Percentiles rank a stretch among this genome's conserved stretches.
These are phyloP conservation scores for Jatropha podagrica DNA, from an alignment of 441 rosid genomes.

Conservation along the genomic window DNA sequence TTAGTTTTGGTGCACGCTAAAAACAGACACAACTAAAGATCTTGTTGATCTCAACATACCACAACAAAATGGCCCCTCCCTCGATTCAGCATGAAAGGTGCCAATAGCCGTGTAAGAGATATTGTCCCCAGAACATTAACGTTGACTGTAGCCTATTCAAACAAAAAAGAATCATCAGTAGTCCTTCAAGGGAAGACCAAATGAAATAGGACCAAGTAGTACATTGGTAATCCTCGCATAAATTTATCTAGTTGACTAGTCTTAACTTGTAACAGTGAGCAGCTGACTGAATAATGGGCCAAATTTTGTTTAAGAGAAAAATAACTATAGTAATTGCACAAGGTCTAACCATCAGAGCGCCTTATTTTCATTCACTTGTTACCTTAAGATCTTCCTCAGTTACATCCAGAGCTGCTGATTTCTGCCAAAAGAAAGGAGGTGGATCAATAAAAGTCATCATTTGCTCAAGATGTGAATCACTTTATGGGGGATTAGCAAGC, in stretches of 20 bases:
- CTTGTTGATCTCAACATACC: slow-evolving; percentile 52
- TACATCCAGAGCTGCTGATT: slow-evolving; percentile 71
- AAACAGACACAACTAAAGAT: neutral
- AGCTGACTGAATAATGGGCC: neutral
- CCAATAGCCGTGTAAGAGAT: slow-evolving; percentile 75
- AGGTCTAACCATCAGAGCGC: slow-evolving; percentile 17
- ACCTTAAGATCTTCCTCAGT: slow-evolving; percentile 83
- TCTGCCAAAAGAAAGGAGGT: slow-evolving; percentile 44
- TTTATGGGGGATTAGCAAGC: neutral
- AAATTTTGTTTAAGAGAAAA: neutral
- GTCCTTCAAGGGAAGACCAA: slow-evolving; percentile 2
- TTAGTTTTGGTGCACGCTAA: neutral
- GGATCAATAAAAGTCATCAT: slow-evolving; percentile 1
- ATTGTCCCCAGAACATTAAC: slow-evolving; percentile 86
- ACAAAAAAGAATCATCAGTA: slow-evolving; percentile 19
- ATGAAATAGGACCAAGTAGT: slow-evolving; percentile 3
- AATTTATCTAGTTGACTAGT: neutral
- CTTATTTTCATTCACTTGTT: slow-evolving; percentile 13
- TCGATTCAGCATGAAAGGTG: slow-evolving; percentile 72
- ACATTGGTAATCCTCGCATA: neutral
- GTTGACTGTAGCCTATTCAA: slow-evolving; percentile 66
- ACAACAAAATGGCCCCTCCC: slow-evolving; percentile 92
- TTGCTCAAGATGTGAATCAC: neutral
- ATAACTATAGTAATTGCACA: neutral
- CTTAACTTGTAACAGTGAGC: neutral